These are phyloP conservation scores for Hsuehochloa calcarea DNA, from an alignment of 176 grass and related monocot species.

Conservation along the genomic window DNA sequence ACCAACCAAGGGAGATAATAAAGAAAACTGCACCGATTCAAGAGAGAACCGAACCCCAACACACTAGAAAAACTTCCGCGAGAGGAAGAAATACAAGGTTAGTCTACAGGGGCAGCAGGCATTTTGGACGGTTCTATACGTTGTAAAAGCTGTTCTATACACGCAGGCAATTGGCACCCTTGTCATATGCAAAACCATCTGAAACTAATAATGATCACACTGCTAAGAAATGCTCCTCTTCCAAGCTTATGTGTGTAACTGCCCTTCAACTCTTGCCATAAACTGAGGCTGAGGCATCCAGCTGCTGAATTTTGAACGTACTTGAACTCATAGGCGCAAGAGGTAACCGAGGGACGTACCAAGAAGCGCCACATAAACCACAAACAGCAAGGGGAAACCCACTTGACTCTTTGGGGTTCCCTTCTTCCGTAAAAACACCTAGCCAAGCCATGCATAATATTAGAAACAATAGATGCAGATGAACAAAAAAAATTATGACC, in stretches of 20 bases:
- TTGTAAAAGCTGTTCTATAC: constrained; percentile 45
- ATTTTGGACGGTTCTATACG: constrained; percentile 50
- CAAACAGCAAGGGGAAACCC: constrained; percentile 85
- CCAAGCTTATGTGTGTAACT: constrained; percentile 1
- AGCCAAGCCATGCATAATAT: neutral
- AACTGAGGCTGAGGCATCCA: constrained; percentile 1
- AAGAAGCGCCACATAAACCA: constrained; percentile 76
- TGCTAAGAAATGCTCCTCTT: constrained; percentile 1
- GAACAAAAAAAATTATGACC: neutral
- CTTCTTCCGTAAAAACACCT: constrained; percentile 69
- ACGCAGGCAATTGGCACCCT: constrained; percentile 15
- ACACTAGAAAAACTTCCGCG: neutral
- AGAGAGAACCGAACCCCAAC: constrained; percentile 5
- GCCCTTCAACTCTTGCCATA: constrained; percentile 12
- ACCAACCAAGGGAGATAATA: neutral
- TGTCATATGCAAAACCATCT: constrained; percentile 47
- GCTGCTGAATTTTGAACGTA: neutral
- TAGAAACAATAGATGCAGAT: constrained; percentile 21
- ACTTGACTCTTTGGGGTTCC: constrained; percentile 42
- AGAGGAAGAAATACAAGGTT: constrained; percentile 6
- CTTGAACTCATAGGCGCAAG: constrained; percentile 52
- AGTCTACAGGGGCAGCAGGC: constrained; percentile 27
- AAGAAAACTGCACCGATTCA: neutral
- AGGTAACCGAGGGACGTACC: constrained; percentile 68
- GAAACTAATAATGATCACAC: constrained; percentile 1